Percentiles rank a stretch among this genome's conserved stretches.
Evolutionary conservation across 768 basidiomycete species (phyloP).

Genomic region (Rossbeevera mucosa): DNA sequence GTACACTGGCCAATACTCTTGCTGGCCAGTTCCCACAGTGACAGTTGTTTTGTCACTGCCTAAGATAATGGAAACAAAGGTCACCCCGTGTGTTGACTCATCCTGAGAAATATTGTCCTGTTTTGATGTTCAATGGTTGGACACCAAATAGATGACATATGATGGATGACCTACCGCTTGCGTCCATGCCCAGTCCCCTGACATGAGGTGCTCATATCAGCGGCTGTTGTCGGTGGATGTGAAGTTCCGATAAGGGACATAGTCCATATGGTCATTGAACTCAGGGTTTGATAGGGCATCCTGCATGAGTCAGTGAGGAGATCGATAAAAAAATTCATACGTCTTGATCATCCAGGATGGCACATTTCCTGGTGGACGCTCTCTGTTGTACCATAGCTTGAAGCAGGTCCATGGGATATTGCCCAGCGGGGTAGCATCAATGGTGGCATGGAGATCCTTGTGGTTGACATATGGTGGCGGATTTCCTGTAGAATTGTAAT

Average conservation of each 20-base stretch:
- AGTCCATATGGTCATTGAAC: too few relatives aligned
- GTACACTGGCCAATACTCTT: slow-evolving; percentile 17
- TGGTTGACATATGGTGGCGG: not conserved
- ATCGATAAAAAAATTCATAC: slow-evolving; percentile 28
- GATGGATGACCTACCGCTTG: too few relatives aligned
- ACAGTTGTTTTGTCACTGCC: slow-evolving; percentile 18
- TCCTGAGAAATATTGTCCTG: slow-evolving; percentile 26
- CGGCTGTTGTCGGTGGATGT: too few relatives aligned
- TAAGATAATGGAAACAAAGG: slow-evolving; percentile 14
- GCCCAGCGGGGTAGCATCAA: slow-evolving; percentile 34
- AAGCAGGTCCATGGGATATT: slow-evolving; percentile 37
- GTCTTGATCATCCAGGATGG: slow-evolving; percentile 21
- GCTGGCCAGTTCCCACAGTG: slow-evolving; percentile 12
- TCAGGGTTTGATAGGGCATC: too few relatives aligned
- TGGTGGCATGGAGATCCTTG: slow-evolving; percentile 11
- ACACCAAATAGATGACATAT: too few relatives aligned
- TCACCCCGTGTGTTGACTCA: slow-evolving; percentile 12
- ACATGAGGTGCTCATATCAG: too few relatives aligned
- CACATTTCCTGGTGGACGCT: not conserved
- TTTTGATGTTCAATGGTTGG: too few relatives aligned
- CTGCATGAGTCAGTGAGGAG: too few relatives aligned
- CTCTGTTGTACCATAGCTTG: slow-evolving; percentile 22
- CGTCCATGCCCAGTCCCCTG: too few relatives aligned
- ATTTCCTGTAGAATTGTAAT: too few relatives aligned
- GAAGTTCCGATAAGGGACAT: too few relatives aligned